Percentiles rank a stretch among this genome's conserved stretches.
These are phyloP conservation scores for Uronychia setigera DNA, from an alignment of 73 alveolate genomes.

Conservation along the genomic window DNA sequence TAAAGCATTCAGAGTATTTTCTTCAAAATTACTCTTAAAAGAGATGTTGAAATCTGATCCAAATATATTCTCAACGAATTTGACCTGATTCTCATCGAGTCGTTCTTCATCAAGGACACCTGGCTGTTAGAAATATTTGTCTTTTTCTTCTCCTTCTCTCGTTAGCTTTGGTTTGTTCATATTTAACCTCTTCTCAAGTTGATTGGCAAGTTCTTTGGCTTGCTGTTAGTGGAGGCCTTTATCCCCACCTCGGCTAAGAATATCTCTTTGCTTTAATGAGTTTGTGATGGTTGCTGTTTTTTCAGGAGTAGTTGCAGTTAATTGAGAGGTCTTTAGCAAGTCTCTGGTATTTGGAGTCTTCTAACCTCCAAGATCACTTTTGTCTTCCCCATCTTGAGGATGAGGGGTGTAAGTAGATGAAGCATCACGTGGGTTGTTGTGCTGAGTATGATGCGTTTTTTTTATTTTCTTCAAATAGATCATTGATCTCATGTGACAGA, in stretches of 20 bases:
- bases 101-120: not conserved
- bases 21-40: constrained; percentile 13
- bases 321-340: not conserved
- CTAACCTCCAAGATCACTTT: not conserved
- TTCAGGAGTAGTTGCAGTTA: not conserved
- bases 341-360: constrained; percentile 17
- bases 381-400: not conserved
- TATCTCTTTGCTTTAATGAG: not conserved
- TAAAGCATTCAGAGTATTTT: constrained; percentile 46
- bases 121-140: not conserved
- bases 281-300: not conserved
- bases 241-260: not conserved
- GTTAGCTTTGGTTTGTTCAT: not conserved
- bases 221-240: not conserved
- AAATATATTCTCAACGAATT: constrained; percentile 57
- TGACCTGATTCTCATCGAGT: constrained; percentile 26
- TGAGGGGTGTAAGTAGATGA: not conserved
- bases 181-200: not conserved
- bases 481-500: constrained; percentile 50
- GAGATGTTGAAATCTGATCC: constrained; percentile 62
- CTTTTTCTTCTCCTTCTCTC: not conserved
- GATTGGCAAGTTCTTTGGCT: not conserved
- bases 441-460: not conserved
- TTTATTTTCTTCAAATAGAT: constrained; percentile 20
- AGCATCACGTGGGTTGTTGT: not conserved